phyloP scores from a whole-genome alignment of 139 green algal genomes.

The Dunaliella primolecta region DNA sequence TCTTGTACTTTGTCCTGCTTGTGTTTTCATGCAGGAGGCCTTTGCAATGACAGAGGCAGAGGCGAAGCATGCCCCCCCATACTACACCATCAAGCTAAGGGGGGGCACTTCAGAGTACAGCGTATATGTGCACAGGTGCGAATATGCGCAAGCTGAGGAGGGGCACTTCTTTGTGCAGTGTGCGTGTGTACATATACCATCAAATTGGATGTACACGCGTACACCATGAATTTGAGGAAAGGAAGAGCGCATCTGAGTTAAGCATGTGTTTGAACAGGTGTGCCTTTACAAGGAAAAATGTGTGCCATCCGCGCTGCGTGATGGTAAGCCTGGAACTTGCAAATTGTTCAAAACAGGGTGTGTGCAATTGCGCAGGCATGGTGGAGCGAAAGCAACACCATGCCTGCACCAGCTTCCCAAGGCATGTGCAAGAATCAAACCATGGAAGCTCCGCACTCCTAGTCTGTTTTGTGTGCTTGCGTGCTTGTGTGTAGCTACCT shows the following conservation, averaged over 20 bases:
- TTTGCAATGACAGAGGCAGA: conserved; percentile 73
- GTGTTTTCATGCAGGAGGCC: conserved; percentile 46
- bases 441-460: too few relatives aligned
- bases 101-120: conserved; percentile 67
- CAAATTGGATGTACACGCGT: too few relatives aligned
- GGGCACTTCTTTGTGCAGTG: too few relatives aligned
- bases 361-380: background rate
- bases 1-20: too few relatives aligned
- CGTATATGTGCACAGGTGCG: conserved; percentile 92
- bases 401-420: background rate
- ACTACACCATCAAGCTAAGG: conserved; percentile 67
- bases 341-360: background rate
- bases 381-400: background rate
- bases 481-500: conserved; percentile 86
- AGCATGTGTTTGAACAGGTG: too few relatives aligned
- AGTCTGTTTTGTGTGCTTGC: too few relatives aligned
- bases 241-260: too few relatives aligned
- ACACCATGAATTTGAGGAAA: too few relatives aligned
- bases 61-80: conserved; percentile 48
- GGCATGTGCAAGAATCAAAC: background rate
- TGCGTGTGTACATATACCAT: too few relatives aligned
- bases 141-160: too few relatives aligned
- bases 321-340: background rate
- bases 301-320: too few relatives aligned
- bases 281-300: too few relatives aligned